Conservation (phyloP, 129 eudicot genomes). For the Smallanthus sonchifolius region DNA sequence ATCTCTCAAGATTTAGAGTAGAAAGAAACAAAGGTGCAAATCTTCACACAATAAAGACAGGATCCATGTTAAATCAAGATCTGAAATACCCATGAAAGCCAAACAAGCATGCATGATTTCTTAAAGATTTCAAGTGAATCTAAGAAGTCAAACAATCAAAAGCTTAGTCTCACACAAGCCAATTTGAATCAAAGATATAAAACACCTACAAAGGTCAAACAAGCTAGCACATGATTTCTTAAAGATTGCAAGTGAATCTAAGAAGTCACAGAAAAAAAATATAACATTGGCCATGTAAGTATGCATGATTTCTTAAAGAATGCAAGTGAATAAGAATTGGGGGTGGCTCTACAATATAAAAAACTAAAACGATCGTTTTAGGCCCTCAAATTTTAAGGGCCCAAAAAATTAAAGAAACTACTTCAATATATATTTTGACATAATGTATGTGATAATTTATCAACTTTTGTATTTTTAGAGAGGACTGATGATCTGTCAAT, state of each 20-base stretch:
- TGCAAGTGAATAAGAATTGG: background rate
- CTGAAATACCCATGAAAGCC: slow-evolving; percentile 17
- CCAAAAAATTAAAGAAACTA: too few relatives aligned
- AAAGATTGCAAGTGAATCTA: background rate
- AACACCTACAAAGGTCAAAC: background rate
- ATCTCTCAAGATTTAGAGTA: background rate
- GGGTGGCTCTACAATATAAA: too few relatives aligned
- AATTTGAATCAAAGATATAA: background rate
- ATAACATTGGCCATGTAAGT: slow-evolving; percentile 6
- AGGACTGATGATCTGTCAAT: too few relatives aligned
- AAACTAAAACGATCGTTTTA: too few relatives aligned
- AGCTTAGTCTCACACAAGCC: background rate
- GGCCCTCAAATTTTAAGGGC: too few relatives aligned
- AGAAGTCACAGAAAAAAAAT: slow-evolving; percentile 12
- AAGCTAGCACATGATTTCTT: background rate
- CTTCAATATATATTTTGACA: too few relatives aligned
- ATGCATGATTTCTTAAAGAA: slow-evolving; percentile 6
- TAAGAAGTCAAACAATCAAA: background rate
- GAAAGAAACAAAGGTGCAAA: slow-evolving; percentile 20
- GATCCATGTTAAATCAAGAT: slow-evolving; percentile 19
- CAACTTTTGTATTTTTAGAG: too few relatives aligned
- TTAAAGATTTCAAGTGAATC: background rate
- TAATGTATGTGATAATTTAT: too few relatives aligned
- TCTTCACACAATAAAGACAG: background rate
- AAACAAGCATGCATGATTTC: slow-evolving; percentile 12